phyloP scores from a whole-genome alignment of 2,329 filamentous ascomycete species.

The Sclerotinia minor region DNA sequence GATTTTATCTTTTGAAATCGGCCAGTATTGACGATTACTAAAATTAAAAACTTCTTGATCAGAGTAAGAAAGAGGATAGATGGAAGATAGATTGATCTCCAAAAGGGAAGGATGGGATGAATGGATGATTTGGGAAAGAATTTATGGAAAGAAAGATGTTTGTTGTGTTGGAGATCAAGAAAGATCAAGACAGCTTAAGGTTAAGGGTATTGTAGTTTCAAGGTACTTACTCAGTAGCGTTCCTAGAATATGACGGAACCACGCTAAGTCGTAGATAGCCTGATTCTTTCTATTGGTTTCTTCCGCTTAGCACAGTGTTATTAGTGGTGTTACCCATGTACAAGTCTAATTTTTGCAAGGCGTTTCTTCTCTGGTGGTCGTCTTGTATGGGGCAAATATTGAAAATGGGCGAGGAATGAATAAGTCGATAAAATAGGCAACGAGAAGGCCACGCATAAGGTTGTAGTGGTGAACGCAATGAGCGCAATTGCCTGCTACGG shows the following conservation, averaged over 20 bases:
- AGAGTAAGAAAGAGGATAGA: constrained; percentile 4
- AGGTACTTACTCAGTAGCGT: constrained; percentile 12
- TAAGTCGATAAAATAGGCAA: constrained; percentile 15
- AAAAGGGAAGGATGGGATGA: not conserved
- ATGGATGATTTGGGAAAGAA: not conserved
- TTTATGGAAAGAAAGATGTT: constrained; percentile 13
- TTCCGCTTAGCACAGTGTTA: constrained; percentile 9
- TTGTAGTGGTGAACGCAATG: not conserved
- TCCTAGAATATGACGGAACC: constrained; percentile 24
- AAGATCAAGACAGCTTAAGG: constrained; percentile 22
- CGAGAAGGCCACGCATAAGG: constrained; percentile 21
- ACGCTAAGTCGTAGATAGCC: constrained; percentile 13
- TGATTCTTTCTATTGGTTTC: constrained; percentile 24
- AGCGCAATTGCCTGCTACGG: not conserved
- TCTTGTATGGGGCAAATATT: not conserved
- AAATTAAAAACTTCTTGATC: not conserved
- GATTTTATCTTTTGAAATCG: not conserved
- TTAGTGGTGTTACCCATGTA: no score
- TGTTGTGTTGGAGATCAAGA: constrained; percentile 16
- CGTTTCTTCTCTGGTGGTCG: not conserved
- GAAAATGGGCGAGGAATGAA: not conserved
- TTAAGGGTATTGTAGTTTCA: constrained; percentile 12
- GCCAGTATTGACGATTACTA: not conserved
- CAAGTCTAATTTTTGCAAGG: not conserved
- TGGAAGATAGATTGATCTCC: constrained; percentile 3